These are phyloP conservation scores for Candida chauliodis DNA, from an alignment of 805 yeast genomes.

Conservation along the genomic window DNA sequence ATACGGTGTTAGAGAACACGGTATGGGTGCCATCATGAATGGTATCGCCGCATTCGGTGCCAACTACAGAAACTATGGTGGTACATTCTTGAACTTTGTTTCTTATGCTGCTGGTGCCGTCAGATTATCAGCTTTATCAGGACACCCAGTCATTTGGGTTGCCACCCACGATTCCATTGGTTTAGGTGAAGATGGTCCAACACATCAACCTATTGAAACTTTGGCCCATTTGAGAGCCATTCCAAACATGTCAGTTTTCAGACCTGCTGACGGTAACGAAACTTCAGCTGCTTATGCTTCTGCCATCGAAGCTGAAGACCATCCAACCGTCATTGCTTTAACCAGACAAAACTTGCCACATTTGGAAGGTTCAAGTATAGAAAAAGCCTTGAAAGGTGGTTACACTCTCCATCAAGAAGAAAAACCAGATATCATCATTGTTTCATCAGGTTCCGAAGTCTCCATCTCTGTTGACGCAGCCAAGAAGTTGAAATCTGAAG, in stretches of 20 bases:
- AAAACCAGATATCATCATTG: constrained; percentile 67
- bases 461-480: constrained; percentile 77
- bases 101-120: constrained; percentile 84
- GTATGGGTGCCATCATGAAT: constrained; percentile 97
- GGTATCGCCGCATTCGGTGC: constrained; percentile 93
- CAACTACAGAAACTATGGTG: constrained; percentile 88
- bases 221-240: constrained; percentile 81
- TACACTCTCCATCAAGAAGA: constrained; percentile 62
- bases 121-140: constrained; percentile 78
- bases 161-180: constrained; percentile 91
- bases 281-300: constrained; percentile 76
- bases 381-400: constrained; percentile 94
- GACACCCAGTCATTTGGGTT: constrained; percentile 81
- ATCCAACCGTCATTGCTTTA: constrained; percentile 74
- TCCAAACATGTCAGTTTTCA: constrained; percentile 82
- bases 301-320: constrained; percentile 56
- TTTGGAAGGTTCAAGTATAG: constrained; percentile 86
- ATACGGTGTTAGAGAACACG: constrained; percentile 99
- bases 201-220: constrained; percentile 90
- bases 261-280: constrained; percentile 93
- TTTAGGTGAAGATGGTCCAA: constrained; percentile 91
- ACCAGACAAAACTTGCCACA: constrained; percentile 91
- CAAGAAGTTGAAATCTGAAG: constrained; percentile 61
- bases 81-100: constrained; percentile 94
- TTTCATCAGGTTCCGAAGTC: constrained; percentile 95